These are phyloP conservation scores for Quercus parvula DNA, from an alignment of 306 rosid genomes.

Conservation along the genomic window DNA sequence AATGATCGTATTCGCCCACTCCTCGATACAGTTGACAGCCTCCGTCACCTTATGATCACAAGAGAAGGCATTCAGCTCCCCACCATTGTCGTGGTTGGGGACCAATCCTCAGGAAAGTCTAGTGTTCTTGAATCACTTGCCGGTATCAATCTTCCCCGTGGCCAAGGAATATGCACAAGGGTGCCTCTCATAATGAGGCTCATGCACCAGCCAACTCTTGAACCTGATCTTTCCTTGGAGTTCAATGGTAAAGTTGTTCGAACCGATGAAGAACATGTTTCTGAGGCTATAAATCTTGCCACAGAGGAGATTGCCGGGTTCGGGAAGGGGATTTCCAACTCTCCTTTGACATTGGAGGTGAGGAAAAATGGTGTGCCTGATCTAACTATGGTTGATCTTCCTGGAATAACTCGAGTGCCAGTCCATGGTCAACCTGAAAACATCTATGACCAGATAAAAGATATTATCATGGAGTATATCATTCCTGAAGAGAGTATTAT, in stretches of 20 bases:
- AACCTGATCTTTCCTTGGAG: constrained; percentile 40
- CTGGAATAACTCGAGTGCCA: neutral
- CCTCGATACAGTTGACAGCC: too few species aligned
- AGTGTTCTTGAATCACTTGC: constrained; percentile 33
- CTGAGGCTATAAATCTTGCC: constrained; percentile 38
- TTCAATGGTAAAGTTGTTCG: neutral
- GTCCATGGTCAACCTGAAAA: too few species aligned
- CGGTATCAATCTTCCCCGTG: constrained; percentile 39
- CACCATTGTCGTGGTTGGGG: constrained; percentile 56
- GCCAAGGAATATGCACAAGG: constrained; percentile 62
- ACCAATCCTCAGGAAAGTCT: constrained; percentile 55
- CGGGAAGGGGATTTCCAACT: constrained; percentile 45
- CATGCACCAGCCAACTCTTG: constrained; percentile 22
- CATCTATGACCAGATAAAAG: too few species aligned
- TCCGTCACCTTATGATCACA: constrained; percentile 11
- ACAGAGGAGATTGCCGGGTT: constrained; percentile 44
- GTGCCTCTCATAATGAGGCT: constrained; percentile 55
- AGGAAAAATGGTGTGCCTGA: constrained; percentile 57
- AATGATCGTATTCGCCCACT: too few species aligned
- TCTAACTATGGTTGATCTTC: constrained; percentile 57
- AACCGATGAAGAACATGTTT: constrained; percentile 33
- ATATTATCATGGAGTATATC: too few species aligned
- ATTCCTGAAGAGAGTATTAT: too few species aligned
- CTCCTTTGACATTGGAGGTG: constrained; percentile 45
- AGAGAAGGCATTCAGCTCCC: constrained; percentile 57